Conservation (phyloP, 345 rosid genomes). For the Salix udensis region DNA sequence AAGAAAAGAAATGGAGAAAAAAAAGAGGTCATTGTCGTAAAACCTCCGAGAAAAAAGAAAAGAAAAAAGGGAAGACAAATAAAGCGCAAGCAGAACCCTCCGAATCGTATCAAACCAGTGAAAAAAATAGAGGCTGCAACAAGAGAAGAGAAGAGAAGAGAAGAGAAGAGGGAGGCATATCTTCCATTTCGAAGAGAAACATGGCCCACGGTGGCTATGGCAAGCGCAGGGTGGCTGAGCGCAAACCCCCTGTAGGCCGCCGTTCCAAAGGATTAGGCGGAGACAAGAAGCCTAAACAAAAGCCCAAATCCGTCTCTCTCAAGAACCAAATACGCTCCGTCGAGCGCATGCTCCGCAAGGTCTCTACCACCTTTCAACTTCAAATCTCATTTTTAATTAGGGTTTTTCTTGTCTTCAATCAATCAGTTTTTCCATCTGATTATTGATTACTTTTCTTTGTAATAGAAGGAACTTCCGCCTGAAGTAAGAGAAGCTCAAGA, state of each 20-base stretch:
- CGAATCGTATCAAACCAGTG: not conserved
- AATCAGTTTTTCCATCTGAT: not conserved
- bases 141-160: not conserved
- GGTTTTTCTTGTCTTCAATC: not conserved
- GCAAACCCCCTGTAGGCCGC: slow-evolving; percentile 54
- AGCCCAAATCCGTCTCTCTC: slow-evolving; percentile 63
- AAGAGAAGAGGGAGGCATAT: not conserved
- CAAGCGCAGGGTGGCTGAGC: slow-evolving; percentile 65
- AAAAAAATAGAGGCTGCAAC: too few species aligned
- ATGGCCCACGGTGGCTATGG: slow-evolving; percentile 98
- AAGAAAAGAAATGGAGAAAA: too few species aligned
- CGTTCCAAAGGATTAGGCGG: slow-evolving; percentile 66
- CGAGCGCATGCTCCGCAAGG: slow-evolving; percentile 98
- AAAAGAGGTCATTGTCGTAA: too few species aligned
- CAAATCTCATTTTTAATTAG: not conserved
- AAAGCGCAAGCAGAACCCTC: not conserved
- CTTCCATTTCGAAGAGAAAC: not conserved
- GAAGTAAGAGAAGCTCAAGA: slow-evolving; percentile 73
- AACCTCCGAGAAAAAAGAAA: too few species aligned
- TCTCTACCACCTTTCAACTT: not conserved
- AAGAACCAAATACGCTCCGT: slow-evolving; percentile 95
- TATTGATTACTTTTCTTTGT: not conserved
- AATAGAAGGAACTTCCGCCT: slow-evolving; percentile 55
- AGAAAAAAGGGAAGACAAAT: not conserved
- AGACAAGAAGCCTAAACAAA: slow-evolving; percentile 78